Base-by-base conservation (phyloP, 2,329 filamentous ascomycete species). In the Ophiognomonia clavigignenti-juglandacearum region DNA sequence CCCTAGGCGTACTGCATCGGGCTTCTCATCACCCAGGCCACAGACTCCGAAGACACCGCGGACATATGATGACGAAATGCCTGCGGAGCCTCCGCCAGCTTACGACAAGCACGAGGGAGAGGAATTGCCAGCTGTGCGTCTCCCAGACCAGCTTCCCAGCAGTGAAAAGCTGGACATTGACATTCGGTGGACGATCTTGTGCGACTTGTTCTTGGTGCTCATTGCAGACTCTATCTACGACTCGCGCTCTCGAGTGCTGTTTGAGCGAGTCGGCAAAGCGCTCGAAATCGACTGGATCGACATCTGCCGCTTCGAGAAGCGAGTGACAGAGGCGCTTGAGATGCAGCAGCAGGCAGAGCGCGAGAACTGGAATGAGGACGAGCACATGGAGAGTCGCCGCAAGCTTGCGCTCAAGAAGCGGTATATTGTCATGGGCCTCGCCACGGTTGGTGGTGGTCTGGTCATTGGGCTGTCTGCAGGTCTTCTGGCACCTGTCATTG, bases 321-420 rank as follows among this genome's bases (percentile, higher is more conserved):
- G 90, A 44, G 89, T 98, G 6, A 96, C 93, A 7, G 93, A 98
- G 66, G 90, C 93, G 1, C 72, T 98, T 19, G 93, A 98, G 66
- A 96, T 98, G 89, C 92, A 97, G 67, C 90, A 97, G 65, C 83
- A 87, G 39, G 88, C 89, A 6, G 86, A 90, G 53, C 95, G 92
- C 59, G 93, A 98, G 67, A 96, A 92, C 54, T 98, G 93, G 93
- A 95, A 96, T 56, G 93, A 98, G 64, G 85, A 93, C 10, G 88
- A 95, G 54, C 90, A 97, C 62, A 89, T 97, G 75, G 89, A 96
- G 64, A 79, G 75, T 49, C 81, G 93, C 39, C 79, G 88, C 43
- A 96, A 96, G 64, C 70, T 81, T 60, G 88, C 88, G 1, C 73
- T 91, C 50, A 96, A 87, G 63, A 82, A 82, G 56, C 83, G 91